phyloP scores from a whole-genome alignment of 2,329 filamentous ascomycete genomes.

The Scedosporium minutisporum region DNA sequence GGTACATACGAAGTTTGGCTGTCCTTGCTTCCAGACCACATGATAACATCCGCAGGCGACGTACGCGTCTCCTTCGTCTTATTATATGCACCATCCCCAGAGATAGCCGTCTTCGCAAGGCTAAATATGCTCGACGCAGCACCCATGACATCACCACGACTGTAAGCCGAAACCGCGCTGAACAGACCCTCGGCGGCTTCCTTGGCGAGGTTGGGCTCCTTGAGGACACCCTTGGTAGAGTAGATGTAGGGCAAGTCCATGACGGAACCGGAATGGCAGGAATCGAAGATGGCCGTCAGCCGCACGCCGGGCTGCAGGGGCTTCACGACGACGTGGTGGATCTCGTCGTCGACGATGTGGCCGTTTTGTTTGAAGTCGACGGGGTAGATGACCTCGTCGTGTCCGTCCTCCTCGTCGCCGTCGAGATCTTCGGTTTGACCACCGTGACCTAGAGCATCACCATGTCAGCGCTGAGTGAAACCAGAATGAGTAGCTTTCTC shows the following conservation, averaged over 20 bases:
- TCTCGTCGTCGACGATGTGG: slow-evolving; percentile 75
- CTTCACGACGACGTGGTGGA: slow-evolving; percentile 63
- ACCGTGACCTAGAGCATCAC: slow-evolving; percentile 49
- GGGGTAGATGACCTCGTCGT: slow-evolving; percentile 76
- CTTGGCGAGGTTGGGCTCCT: slow-evolving; percentile 59
- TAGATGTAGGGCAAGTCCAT: slow-evolving; percentile 60
- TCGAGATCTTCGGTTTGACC: slow-evolving; percentile 71
- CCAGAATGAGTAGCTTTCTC: no score
- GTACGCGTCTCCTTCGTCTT: slow-evolving; percentile 81
- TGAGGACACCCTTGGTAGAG: slow-evolving; percentile 58
- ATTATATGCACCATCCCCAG: slow-evolving; percentile 71
- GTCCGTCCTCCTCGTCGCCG: slow-evolving; percentile 72
- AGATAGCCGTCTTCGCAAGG: slow-evolving; percentile 82
- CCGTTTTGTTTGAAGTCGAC: slow-evolving; percentile 72
- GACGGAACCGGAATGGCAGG: slow-evolving; percentile 59
- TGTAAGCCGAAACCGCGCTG: slow-evolving; percentile 48
- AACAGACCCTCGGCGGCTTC: slow-evolving; percentile 57
- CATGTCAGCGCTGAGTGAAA: no score
- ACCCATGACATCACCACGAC: slow-evolving; percentile 60
- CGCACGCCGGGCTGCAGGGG: slow-evolving; percentile 47
- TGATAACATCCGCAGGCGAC: slow-evolving; percentile 87
- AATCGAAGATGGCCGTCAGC: slow-evolving; percentile 54
- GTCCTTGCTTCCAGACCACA: slow-evolving; percentile 97
- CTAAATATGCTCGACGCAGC: slow-evolving; percentile 73
- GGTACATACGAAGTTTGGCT: slow-evolving; percentile 76